phyloP scores from a whole-genome alignment of 1,139 yeast genomes.

The Lodderomyces pseudojiufengensis region DNA sequence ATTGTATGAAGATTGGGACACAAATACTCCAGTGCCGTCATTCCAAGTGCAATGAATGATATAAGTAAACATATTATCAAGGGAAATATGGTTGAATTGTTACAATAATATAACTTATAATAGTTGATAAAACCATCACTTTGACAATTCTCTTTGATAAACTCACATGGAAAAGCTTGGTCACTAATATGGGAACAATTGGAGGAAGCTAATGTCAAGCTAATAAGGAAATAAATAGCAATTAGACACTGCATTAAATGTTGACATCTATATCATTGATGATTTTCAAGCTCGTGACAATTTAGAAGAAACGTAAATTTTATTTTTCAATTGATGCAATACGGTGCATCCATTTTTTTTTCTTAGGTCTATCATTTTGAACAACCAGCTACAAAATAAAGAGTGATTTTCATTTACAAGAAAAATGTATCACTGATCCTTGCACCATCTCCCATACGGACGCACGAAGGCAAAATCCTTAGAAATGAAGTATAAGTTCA shows the following conservation, averaged over 20 bases:
- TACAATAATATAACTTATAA: slow-evolving; percentile 39
- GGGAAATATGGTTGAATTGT: slow-evolving; percentile 16
- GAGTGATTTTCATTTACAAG: no score
- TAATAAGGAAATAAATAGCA: not conserved
- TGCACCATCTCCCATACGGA: slow-evolving; percentile 81
- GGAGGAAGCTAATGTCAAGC: not conserved
- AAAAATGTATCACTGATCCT: slow-evolving; percentile 63
- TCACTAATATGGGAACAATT: slow-evolving; percentile 6
- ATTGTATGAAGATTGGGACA: slow-evolving; percentile 71
- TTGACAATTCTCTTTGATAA: slow-evolving; percentile 29
- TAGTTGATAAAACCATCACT: slow-evolving; percentile 42
- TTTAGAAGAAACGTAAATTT: no score
- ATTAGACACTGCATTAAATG: not conserved
- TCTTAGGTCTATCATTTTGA: no score
- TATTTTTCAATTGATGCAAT: no score
- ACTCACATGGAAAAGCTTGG: slow-evolving; percentile 35
- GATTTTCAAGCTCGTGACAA: no score
- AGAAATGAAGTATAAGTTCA: slow-evolving; percentile 40
- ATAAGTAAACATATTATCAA: slow-evolving; percentile 18
- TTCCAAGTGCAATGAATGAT: slow-evolving; percentile 61
- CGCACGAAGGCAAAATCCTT: slow-evolving; percentile 79
- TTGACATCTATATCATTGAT: no score
- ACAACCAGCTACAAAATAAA: no score
- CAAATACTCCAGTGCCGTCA: slow-evolving; percentile 70
- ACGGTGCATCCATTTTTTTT: no score